Evolutionary conservation across 2,329 filamentous ascomycete genomes (phyloP), one percentile per base, ranked within the genome.

Genomic region (Rosellinia necatrix): DNA sequence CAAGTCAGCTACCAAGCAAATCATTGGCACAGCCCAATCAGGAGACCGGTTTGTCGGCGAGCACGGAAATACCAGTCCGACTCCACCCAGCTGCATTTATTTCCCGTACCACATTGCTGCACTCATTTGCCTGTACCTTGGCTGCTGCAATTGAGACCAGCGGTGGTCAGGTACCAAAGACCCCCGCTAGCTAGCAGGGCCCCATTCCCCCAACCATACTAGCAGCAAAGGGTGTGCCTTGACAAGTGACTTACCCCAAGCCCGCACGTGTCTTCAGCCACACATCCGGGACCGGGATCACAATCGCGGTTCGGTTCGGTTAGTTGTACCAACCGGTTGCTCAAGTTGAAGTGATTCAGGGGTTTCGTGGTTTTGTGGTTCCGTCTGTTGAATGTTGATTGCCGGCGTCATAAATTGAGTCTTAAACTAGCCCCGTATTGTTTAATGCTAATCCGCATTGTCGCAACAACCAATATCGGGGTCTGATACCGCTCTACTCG

Each of bases 11-110:
- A 55, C 54, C 56, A 49, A 34, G 34, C 32, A 47, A 30, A 8
- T 37, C 42, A 55, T 59, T 53, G 50, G 57, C 59, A 42, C 34
- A 29, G 49, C 46, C 54, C 54, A 54, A 57, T 58, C 49, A 59
- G 56, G 51, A 30, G 40, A 32, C 8, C 37, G 25, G 22, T 58
- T 40, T 49, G 35, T 34, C 38, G 10, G 17, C 30, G 15, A 30
- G 22, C 22, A 27, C 49, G 30, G 41, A 48, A 30, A 27, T 43
- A 38, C 35, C 43, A 56, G 42, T 48, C 27, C 19, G 13, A 48
- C 42, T 34, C 56, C 56, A 55, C 51, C 21, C 37, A 12, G 42
- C 48, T 52, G 56, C 56, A 59, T 40, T 29, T 22, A 42, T 52
- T 29, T 30, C 47, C 48, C 48, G 48, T 49, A 32, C 44, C 21